phyloP scores from a whole-genome alignment of 192 early-diverging fungal genomes.

The Linnemannia hyalina region DNA sequence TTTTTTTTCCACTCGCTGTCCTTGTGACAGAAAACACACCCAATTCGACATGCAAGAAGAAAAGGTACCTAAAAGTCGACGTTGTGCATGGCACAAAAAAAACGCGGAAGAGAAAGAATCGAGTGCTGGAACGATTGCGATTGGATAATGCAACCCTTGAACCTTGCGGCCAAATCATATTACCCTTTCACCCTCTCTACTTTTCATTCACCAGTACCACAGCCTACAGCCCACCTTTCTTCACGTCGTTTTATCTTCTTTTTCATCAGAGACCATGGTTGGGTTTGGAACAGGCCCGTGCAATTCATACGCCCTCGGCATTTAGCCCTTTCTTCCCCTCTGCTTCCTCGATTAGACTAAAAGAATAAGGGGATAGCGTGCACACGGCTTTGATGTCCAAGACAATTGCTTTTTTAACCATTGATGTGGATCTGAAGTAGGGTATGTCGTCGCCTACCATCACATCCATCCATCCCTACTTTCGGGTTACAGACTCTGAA shows the following conservation, averaged over 20 bases:
- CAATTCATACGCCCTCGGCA: background rate
- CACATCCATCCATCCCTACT: too few species aligned
- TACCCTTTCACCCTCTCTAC: background rate
- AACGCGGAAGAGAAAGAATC: background rate
- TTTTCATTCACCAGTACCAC: too few species aligned
- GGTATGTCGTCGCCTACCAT: too few species aligned
- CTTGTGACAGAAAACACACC: constrained; percentile 2
- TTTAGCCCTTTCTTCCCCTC: background rate
- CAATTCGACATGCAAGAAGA: background rate
- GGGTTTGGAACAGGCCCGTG: constrained; percentile 2
- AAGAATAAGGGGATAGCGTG: background rate
- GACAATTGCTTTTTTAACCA: too few species aligned
- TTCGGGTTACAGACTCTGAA: too few species aligned
- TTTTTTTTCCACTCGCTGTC: background rate
- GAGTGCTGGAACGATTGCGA: background rate
- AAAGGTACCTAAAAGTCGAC: background rate
- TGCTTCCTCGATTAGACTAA: background rate
- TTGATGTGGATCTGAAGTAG: too few species aligned
- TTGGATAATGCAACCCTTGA: background rate
- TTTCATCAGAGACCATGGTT: background rate
- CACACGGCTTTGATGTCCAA: too few species aligned
- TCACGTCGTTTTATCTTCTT: background rate
- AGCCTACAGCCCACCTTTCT: too few species aligned
- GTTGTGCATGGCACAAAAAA: background rate
- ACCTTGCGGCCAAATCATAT: background rate